phyloP scores from a whole-genome alignment of 495 filamentous ascomycete species.

The Trichocladium uniseriatum region DNA sequence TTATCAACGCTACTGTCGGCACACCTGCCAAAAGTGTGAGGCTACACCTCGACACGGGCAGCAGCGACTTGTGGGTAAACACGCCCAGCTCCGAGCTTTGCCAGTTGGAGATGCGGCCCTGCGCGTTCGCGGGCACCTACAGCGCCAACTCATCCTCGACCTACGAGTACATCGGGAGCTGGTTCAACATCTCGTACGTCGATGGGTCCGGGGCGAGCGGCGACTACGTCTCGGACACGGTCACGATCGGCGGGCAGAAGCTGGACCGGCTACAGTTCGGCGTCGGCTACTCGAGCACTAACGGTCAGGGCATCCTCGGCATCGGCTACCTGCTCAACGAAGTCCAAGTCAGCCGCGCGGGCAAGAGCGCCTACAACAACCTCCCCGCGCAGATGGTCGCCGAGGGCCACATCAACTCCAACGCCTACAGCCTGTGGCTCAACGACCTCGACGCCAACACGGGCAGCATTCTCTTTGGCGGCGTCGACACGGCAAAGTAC shows the following conservation, averaged over 20 bases:
- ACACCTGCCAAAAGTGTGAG: constrained; percentile 57
- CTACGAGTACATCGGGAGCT: constrained; percentile 61
- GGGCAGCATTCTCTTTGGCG: constrained; percentile 85
- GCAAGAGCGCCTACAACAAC: constrained; percentile 59
- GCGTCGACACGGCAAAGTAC: constrained; percentile 77
- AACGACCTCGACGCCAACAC: constrained; percentile 68
- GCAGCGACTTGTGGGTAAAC: constrained; percentile 87
- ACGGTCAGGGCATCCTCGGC: constrained; percentile 73
- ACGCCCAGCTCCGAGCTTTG: constrained; percentile 56
- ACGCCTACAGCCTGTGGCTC: constrained; percentile 83
- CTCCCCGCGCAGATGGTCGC: constrained; percentile 66
- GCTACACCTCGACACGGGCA: constrained; percentile 72
- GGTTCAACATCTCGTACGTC: constrained; percentile 89
- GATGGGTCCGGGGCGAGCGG: constrained; percentile 74
- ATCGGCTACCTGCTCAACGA: constrained; percentile 85
- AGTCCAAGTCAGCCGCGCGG: constrained; percentile 57
- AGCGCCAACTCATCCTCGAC: constrained; percentile 69
- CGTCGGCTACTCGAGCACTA: constrained; percentile 65
- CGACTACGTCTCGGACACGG: constrained; percentile 74
- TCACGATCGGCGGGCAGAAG: constrained; percentile 54
- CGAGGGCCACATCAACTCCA: constrained; percentile 61
- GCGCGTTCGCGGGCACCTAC: constrained; percentile 55
- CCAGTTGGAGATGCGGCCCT: constrained; percentile 34
- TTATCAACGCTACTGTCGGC: constrained; percentile 61
- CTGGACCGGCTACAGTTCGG: constrained; percentile 73